These are phyloP conservation scores for Scheffersomyces spartinae DNA, from an alignment of 805 yeast species.

Conservation along the genomic window DNA sequence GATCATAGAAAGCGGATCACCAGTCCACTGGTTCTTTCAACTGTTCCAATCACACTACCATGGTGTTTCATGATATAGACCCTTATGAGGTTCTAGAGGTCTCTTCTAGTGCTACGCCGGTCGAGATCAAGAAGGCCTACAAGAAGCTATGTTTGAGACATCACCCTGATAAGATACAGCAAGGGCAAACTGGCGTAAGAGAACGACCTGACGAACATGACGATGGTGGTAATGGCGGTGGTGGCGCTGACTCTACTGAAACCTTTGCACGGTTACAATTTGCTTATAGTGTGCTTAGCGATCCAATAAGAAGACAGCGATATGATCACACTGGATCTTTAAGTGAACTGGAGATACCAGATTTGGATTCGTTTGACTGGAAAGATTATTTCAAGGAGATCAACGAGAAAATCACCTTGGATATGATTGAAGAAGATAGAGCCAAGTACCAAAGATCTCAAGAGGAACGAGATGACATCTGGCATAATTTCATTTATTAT, in stretches of 20 bases:
- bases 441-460: slow-evolving; percentile 46
- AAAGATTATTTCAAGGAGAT: slow-evolving; percentile 39
- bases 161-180: slow-evolving; percentile 61
- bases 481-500: slow-evolving; percentile 41
- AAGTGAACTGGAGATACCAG: slow-evolving; percentile 23
- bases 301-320: slow-evolving; percentile 38
- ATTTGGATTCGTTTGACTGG: slow-evolving; percentile 42
- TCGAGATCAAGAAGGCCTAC: slow-evolving; percentile 56
- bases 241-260: slow-evolving; percentile 4
- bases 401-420: slow-evolving; percentile 44
- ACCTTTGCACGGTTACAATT: slow-evolving; percentile 61
- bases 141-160: slow-evolving; percentile 48
- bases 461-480: slow-evolving; percentile 54
- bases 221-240: slow-evolving; percentile 11
- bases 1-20: no score
- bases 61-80: slow-evolving; percentile 46
- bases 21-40: no score
- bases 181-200: slow-evolving; percentile 16
- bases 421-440: slow-evolving; percentile 60
- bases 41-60: no score
- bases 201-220: slow-evolving; percentile 18
- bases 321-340: slow-evolving; percentile 67
- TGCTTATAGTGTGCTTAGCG: slow-evolving; percentile 60
- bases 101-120: slow-evolving; percentile 25
- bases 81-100: slow-evolving; percentile 50